Evolutionary conservation across 2,329 filamentous ascomycete species (phyloP), one percentile per base, ranked within the genome.

Genomic region (Phyllosticta ampelicida): DNA sequence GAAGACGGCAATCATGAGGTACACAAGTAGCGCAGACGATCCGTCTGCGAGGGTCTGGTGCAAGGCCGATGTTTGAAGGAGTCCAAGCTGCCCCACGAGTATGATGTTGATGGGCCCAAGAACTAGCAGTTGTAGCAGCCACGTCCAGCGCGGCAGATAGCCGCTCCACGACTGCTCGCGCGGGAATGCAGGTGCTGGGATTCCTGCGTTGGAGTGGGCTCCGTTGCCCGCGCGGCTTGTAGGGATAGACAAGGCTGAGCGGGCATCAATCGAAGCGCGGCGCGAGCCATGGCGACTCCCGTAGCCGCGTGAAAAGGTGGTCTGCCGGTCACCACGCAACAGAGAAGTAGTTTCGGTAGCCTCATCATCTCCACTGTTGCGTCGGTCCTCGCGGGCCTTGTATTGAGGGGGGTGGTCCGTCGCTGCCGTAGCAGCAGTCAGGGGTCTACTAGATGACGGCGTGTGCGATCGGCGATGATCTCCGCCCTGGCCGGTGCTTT

Each of bases 41-140:
- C 94, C 94, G 70, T 99, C 94, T 1, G 87, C 81, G 6, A 87
- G 87, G 0, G 90, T 96, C 72, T 96, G 91, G 60, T 85, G 79
- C 19, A 90, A 77, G 1, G 88, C 83, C 30, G 85, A 81, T 4
- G 86, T 88, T 16, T 89, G 70, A 11, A 92, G 74, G 3, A 97
- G 78, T 1, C 82, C 86, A 23, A 91, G 78, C 67, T 95, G 90
- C 1, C 85, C 89, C 16, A 89, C 73, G 19, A 97, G 71, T 60
- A 94, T 85, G 51, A 96, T 76, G 53, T 86, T 82, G 55, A 96
- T 82, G 0, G 91, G 90, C 0, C 83, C 87, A 9, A 95, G 75
- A 16, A 96, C 68, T 3, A 97, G 75, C 63, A 96, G 86, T 66
- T 99, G 91, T 18, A 95, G 65, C 49, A 94, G 72, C 94, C 94